phyloP scores from a whole-genome alignment of 2,329 filamentous ascomycete species.

The Aspergillus brasiliensis region DNA sequence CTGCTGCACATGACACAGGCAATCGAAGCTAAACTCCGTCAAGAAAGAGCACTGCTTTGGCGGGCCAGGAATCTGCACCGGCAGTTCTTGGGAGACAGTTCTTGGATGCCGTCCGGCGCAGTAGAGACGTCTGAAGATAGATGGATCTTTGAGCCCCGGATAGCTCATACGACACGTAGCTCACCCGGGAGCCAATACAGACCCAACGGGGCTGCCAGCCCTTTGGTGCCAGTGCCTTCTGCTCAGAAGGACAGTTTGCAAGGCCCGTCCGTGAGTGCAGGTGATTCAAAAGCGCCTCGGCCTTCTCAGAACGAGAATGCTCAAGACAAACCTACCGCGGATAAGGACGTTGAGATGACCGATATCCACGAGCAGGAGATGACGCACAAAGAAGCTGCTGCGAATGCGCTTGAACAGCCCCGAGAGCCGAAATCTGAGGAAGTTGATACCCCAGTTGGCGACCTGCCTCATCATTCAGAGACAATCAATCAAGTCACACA shows the following conservation, averaged over 20 bases:
- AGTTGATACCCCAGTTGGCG: constrained; percentile 34
- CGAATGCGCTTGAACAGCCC: constrained; percentile 16
- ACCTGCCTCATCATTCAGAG: constrained; percentile 36
- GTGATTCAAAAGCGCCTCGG: constrained; percentile 14
- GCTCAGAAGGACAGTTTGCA: constrained; percentile 16
- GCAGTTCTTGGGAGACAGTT: constrained; percentile 61
- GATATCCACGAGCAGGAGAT: constrained; percentile 23
- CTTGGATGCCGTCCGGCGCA: constrained; percentile 59
- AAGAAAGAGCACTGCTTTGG: constrained; percentile 59
- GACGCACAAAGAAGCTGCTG: constrained; percentile 8
- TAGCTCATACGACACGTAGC: constrained; percentile 19
- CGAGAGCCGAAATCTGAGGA: constrained; percentile 40
- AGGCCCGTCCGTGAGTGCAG: constrained; percentile 9
- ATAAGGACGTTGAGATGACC: constrained; percentile 39
- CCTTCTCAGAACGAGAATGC: constrained; percentile 13
- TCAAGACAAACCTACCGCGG: constrained; percentile 9
- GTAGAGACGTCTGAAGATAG: constrained; percentile 56
- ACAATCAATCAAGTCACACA: constrained; percentile 17
- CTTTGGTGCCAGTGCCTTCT: constrained; percentile 11
- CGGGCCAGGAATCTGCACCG: constrained; percentile 60
- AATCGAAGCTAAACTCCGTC: constrained; percentile 59
- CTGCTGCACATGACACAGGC: constrained; percentile 60
- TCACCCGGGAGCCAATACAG: constrained; percentile 19
- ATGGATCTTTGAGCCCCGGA: constrained; percentile 47
- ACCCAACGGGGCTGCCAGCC: constrained; percentile 18